Conservation (phyloP, 202 grass and related monocot genomes). For the Brachypodium distachyon region DNA sequence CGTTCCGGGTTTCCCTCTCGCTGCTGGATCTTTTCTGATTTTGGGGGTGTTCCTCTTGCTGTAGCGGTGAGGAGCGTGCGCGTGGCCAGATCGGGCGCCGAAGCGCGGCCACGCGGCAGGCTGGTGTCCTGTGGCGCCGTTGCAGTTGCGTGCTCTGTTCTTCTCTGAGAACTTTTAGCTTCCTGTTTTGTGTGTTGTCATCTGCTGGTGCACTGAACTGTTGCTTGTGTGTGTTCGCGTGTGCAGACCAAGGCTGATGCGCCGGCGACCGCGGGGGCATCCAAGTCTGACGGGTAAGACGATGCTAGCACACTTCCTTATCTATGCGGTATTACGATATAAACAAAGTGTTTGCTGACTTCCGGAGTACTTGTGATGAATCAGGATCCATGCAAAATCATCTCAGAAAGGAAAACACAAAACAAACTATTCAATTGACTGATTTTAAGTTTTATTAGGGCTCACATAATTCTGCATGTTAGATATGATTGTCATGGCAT, state of each 20-base stretch:
- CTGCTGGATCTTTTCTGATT: not conserved
- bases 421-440: not conserved
- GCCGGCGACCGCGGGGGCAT: not conserved
- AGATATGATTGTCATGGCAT: not conserved
- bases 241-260: conserved; percentile 39
- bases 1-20: not conserved
- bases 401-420: not conserved
- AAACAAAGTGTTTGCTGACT: not conserved
- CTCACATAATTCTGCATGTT: not conserved
- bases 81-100: not conserved
- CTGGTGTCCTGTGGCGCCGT: conserved; percentile 12
- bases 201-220: not conserved
- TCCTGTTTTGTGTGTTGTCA: not conserved
- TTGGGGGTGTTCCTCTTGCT: not conserved
- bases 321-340: not conserved
- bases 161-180: not conserved
- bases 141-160: conserved; percentile 21
- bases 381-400: not conserved
- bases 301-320: not conserved
- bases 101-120: not conserved
- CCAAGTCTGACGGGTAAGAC: conserved; percentile 38
- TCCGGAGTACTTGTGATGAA: not conserved
- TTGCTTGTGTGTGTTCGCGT: not conserved
- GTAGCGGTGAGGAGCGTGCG: conserved; percentile 23
- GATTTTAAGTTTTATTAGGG: not conserved